Evolutionary conservation across 1,284 basidiomycete genomes (phyloP), one percentile per base, ranked within the genome.

Genomic region (Pseudozyma tsukubaensis): DNA sequence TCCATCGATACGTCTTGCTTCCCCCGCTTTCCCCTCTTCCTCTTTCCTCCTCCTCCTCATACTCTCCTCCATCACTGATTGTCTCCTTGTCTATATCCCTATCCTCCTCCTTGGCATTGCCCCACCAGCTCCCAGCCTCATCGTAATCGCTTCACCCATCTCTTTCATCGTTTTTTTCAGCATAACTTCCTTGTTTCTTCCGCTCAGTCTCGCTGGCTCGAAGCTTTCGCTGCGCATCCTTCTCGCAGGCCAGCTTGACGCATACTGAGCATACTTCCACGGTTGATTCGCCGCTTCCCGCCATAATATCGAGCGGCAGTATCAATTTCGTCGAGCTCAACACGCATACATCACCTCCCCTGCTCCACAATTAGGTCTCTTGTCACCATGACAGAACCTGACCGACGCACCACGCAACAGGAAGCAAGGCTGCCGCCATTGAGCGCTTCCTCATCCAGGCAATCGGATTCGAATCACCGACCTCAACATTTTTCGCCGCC

Each of bases 401-500:
- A 53, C 10, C n/a, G 43, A 9, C 52, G 50, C 10, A 18, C n/a
- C 16, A 16, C 24, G n/a, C 32, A 49, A 10, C 39, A 53, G 34
- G 48, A 64, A 12, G 14, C 48, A 21, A 64, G 50, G 36, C 36
- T 63, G 7, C 60, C 70, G 4, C 37, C 60, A 3, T 37, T 63
- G 57, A 56, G 59, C 36, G 52, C 63, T 6, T 60, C 61, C 4
- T 19, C 56, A 12, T 53, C 61, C 9, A 54, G 57, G 19, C 45
- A 50, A 8, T 47, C 58, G 10, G 55, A 61, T 16, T 36, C 29
- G 19, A 40, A 24, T 21, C 35, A 49, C n/a, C 36, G 53, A 44
- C 52, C 53, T 19, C 57, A 52, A 21, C 60, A 57, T 18, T 52
- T 54, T 14, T 70, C 67, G 10, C 67, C 67, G 12, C 61, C 61